Percentiles rank a stretch among this genome's conserved stretches.
Conservation (phyloP, 345 rosid species). For the Gossypium longicalyx region DNA sequence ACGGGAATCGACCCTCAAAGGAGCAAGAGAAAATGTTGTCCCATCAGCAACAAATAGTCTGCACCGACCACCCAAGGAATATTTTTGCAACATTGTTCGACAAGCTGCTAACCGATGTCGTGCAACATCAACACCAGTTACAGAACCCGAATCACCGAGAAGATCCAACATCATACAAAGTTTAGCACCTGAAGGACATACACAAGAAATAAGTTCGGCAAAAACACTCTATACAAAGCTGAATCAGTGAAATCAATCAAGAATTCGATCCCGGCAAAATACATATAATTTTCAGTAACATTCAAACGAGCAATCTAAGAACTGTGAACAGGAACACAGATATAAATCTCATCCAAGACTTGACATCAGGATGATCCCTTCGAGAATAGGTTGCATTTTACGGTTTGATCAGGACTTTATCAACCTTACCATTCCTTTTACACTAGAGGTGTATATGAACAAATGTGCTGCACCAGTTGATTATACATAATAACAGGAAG, state of each 20-base stretch:
- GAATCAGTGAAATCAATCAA: background rate
- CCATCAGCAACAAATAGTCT: conserved; percentile 88
- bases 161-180: conserved; percentile 80
- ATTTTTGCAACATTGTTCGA: conserved; percentile 80
- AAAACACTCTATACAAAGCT: background rate
- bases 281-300: background rate
- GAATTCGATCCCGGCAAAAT: background rate
- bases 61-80: conserved; percentile 61
- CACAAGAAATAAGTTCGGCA: background rate
- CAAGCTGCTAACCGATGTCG: conserved; percentile 88
- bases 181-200: conserved; percentile 73
- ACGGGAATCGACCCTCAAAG: conserved; percentile 29
- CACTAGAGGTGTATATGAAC: background rate
- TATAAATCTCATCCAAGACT: background rate
- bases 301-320: background rate
- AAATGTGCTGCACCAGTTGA: background rate
- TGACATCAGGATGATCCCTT: background rate
- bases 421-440: background rate
- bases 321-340: background rate
- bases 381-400: background rate
- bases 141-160: conserved; percentile 70
- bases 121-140: conserved; percentile 88
- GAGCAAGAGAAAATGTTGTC: conserved; percentile 59
- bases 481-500: background rate
- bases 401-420: background rate